Conservation (phyloP, 805 yeast genomes). For the Wickerhamomyces chaumierensis region DNA sequence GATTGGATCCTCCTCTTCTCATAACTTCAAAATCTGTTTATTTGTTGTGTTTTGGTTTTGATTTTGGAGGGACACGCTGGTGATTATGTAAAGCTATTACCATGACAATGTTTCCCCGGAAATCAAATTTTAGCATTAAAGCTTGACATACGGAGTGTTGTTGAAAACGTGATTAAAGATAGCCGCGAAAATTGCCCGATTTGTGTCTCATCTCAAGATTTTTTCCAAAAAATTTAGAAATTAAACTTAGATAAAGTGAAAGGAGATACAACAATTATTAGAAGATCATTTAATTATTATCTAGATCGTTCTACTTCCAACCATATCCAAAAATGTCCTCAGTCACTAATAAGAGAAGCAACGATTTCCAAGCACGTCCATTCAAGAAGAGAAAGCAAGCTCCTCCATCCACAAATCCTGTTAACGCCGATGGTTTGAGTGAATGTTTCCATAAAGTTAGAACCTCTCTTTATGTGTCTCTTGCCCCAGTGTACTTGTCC, state of each 20-base stretch:
- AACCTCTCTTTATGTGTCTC: conserved; percentile 61
- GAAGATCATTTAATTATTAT: no score
- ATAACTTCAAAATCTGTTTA: no score
- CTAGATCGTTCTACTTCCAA: no score
- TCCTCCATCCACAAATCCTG: conserved; percentile 22
- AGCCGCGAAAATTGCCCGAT: neutral
- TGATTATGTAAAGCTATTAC: no score
- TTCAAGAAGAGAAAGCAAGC: conserved; percentile 13
- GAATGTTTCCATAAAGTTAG: conserved; percentile 58
- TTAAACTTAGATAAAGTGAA: no score
- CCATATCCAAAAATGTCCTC: neutral
- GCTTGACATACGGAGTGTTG: no score
- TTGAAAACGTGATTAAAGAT: no score
- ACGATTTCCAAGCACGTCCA: neutral
- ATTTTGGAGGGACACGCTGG: no score
- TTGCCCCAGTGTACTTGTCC: conserved; percentile 72
- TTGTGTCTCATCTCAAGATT: neutral
- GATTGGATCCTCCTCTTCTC: no score
- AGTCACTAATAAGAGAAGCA: neutral
- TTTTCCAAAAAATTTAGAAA: neutral
- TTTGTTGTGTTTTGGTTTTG: neutral
- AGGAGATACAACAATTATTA: no score
- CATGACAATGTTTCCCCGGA: no score
- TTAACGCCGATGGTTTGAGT: conserved; percentile 36
- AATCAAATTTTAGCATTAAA: no score